Conservation (phyloP, 495 filamentous ascomycete genomes). For the Penicillium chermesinum region DNA sequence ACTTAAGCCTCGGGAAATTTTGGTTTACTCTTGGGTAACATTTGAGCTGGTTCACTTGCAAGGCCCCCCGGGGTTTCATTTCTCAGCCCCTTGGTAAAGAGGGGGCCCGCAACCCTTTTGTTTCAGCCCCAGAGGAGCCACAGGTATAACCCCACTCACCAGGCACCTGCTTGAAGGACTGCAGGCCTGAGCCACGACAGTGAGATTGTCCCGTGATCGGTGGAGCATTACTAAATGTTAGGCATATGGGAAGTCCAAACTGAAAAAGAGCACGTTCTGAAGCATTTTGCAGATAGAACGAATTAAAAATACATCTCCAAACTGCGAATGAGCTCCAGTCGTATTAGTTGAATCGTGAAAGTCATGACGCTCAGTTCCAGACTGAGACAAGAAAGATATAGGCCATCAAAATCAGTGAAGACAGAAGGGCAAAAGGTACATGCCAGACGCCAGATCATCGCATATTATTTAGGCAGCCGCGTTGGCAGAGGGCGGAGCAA, state of each 20-base stretch:
- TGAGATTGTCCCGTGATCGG: too few species aligned
- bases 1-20: neutral
- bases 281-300: neutral
- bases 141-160: neutral
- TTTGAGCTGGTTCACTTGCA: neutral
- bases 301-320: constrained; percentile 9
- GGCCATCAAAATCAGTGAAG: neutral
- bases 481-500: neutral
- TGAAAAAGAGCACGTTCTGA: too few species aligned
- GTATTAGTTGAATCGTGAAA: constrained; percentile 12
- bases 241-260: too few species aligned
- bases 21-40: neutral
- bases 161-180: too few species aligned
- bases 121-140: constrained; percentile 1
- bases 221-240: too few species aligned
- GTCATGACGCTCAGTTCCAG: constrained; percentile 21
- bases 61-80: neutral
- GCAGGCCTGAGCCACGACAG: too few species aligned
- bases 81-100: neutral
- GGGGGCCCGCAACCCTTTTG: neutral
- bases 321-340: too few species aligned
- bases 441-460: neutral
- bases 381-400: constrained; percentile 10
- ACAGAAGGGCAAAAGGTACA: neutral
- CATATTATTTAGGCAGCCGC: constrained; percentile 3